Evolutionary conservation across 495 filamentous ascomycete genomes (phyloP), one percentile per base, ranked within the genome.

Genomic region (Chaetomium tenue): DNA sequence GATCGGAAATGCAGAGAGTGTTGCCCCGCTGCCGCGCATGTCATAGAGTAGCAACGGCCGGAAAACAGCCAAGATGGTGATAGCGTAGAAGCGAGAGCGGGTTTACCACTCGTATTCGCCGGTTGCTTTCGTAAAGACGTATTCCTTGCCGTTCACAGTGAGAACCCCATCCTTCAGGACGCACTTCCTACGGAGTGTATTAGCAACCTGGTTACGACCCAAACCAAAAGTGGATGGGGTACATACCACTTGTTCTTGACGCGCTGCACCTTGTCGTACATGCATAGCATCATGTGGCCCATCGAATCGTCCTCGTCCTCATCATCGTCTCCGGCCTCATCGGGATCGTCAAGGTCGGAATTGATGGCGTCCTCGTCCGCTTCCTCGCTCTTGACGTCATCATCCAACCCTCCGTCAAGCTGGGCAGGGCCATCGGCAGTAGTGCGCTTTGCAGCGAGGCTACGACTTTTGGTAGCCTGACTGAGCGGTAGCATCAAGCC

Each of bases 211-310:
- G 12, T 0, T 11, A 18, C 20, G 0, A 2, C 2, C 6, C 12
- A 20, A 30, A 30, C 12, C 12, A 16, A 12, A 0, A 13, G 33
- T 1, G 7, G 33, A 9, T 9, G 18, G 13, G 25, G 12, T 1
- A 71, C 82, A 28, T 72, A 86, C 94, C 94, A 99, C 88, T 98
- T 99, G 76, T 97, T 99, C 87, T 99, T 99, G 63, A 97, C 95
- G 57, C 94, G 83, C 77, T 97, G 93, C 22, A 99, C 94, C 81
- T 99, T 99, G 80, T 99, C 94, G 72, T 98, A 98, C 70, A 94
- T 96, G 80, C 94, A 98, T 46, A 98, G 86, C 91, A 97, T 97
- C 75, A 94, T 91, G 65, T 95, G 89, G 2, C 86, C 86, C 63
- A 77, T 78, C 5, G 82, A 83, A 20, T 93, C 88, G 60, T 97